Conservation (phyloP, 176 grass and related monocot genomes). For the Rhynchospora pubera region DNA sequence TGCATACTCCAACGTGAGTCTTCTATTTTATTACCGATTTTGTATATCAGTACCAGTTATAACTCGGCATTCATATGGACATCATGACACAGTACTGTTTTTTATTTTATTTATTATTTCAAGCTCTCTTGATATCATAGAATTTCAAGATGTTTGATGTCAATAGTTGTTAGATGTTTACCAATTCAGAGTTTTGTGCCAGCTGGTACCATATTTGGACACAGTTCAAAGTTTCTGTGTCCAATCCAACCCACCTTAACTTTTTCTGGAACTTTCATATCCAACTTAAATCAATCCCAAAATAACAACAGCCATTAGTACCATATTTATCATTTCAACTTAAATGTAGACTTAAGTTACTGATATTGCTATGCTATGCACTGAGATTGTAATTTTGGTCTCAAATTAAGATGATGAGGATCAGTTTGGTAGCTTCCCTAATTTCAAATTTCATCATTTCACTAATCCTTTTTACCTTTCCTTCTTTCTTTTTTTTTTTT, state of each 20-base stretch:
- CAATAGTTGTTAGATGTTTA: background rate
- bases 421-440: background rate
- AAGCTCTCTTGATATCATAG: too few species aligned
- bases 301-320: background rate
- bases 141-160: background rate
- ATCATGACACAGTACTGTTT: background rate
- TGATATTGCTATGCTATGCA: background rate
- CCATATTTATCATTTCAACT: background rate
- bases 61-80: background rate
- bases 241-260: background rate
- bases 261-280: too few species aligned
- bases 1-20: constrained; percentile 95
- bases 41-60: background rate
- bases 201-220: background rate
- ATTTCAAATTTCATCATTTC: constrained; percentile 13
- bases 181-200: background rate
- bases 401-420: background rate
- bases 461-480: constrained; percentile 8
- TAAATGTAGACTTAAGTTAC: background rate
- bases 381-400: background rate
- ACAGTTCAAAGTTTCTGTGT: background rate
- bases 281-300: background rate
- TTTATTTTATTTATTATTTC: too few species aligned
- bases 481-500: constrained; percentile 44
- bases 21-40: background rate